Base-by-base conservation (phyloP, 306 rosid genomes). In the Arachis stenosperma region DNA sequence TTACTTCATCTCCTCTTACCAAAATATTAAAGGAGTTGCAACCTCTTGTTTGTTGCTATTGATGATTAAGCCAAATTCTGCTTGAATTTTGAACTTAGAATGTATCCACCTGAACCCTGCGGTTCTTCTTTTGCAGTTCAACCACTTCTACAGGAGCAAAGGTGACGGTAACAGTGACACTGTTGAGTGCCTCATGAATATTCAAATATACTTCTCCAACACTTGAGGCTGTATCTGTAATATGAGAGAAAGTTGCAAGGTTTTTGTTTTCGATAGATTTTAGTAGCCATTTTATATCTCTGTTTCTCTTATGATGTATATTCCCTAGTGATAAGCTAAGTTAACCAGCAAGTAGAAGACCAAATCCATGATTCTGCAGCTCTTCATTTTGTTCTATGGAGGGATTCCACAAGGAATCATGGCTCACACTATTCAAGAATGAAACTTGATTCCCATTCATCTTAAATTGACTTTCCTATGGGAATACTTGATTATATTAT, bases 71-170 rank as follows among this genome's bases (percentile, higher is more conserved):
- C 59, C 30, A 60, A 60, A 60, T 58, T 17, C 37, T 57, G 14
- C 51, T 36, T 74, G 41, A 72, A 57, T 61, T 69, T 44, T 44
- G 64, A 75, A 59, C 56, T 64, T 22, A 40, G 14, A 52, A 27
- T 63, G 27, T 40, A 42, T 67, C 12, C 67, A 3, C 27, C 22
- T 9, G 9, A 75, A 69, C 55, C 63, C 39, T 63, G 41, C 40
- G 33, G 33, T 51, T 56, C 69, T 47, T 69, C 39, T 77, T 73
- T 48, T 78, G 86, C 89, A 85, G 92, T 61, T 68, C 85, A 81
- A 74, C 87, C 92, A 5, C 92, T 87, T 76, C 68, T 91, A 51
- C 65, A 75, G 3, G 86, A 89, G 53, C 82, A 76, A 71, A 75
- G 84, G 67, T 87, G 37, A 33, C 37, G 37, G 37, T 33, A 4